Base-by-base conservation (phyloP, 495 filamentous ascomycete genomes). In the Astrothelium macrocarpum region DNA sequence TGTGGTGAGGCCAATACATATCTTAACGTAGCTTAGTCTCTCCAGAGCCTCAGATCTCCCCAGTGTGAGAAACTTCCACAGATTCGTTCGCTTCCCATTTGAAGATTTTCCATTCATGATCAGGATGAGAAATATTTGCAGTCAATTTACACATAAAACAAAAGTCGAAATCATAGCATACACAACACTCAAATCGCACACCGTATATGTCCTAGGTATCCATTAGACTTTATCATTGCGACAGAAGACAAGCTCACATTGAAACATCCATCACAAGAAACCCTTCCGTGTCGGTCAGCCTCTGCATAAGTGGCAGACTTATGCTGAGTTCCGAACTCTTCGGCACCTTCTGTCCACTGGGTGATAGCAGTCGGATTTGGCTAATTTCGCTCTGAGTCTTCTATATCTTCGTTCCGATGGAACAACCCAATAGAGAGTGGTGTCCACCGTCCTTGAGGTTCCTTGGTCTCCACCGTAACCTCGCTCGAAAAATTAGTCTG, bases 141-240 rank as follows among this genome's bases (percentile, higher is more conserved):
- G 45, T 49, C 20, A 49, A 49, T 20, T 49, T 49, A 18, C 45
- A 49, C 45, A 49, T 49, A 23, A 49, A 49, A 49, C 45, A 49
- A 18, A 49, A 49, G 45, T 49, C 45, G 20, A 49, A 49, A 23
- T 49, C 20, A 16, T 49, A 9, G 45, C 45, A 49, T 18, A 49
- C 45, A 20, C 45, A 23, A 49, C 45, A 49, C 0, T 20, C 11
- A 1, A 49, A 20, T 18, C 45, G 45, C 20, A 16, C 45, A 16
- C 45, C 45, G 1, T 49, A 49, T 5, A 49, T 49, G 0, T 49
- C 45, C n/a, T 49, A 5, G 1, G 1, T 18, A 20, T 49, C 5
- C 1, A 1, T 49, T 49, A 49, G 45, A 0, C 45, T 1, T 20
- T 5, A 16, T 18, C 1, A 20, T 16, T 20, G 20, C 45, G 5